phyloP scores from a whole-genome alignment of 345 rosid species.

The Arabis hirsuta region DNA sequence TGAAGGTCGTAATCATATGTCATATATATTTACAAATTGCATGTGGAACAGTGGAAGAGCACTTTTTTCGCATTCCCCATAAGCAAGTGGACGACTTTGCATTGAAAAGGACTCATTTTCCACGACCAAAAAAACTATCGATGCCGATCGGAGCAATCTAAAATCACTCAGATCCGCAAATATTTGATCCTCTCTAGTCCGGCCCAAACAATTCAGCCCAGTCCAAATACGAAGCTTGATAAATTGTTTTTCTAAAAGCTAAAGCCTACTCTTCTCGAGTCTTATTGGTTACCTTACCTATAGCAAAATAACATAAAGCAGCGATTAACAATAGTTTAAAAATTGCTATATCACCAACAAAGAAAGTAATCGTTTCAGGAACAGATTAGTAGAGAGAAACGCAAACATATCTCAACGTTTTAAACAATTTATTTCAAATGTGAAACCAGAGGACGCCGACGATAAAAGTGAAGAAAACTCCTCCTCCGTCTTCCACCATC shows the following conservation, averaged over 20 bases:
- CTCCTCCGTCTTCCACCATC: conserved; percentile 16
- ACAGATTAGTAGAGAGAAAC: not conserved
- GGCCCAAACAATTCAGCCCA: too few species aligned
- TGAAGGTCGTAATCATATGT: not conserved
- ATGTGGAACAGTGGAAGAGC: not conserved
- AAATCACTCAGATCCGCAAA: too few species aligned
- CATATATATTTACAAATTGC: not conserved
- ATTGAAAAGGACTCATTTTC: too few species aligned
- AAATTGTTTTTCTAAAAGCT: too few species aligned
- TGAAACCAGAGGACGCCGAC: conserved; percentile 5
- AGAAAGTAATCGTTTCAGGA: conserved; percentile 19
- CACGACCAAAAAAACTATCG: too few species aligned
- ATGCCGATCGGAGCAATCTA: too few species aligned
- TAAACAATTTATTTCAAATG: conserved; percentile 12
- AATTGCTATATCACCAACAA: not conserved
- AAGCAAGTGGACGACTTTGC: conserved; percentile 8
- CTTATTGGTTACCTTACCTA: too few species aligned
- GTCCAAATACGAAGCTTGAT: too few species aligned
- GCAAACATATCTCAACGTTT: not conserved
- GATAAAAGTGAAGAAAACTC: not conserved
- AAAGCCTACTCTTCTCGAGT: too few species aligned
- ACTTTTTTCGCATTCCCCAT: not conserved
- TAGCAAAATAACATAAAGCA: too few species aligned
- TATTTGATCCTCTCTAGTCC: too few species aligned
- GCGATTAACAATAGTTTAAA: too few species aligned